These are phyloP conservation scores for Garcia nutans DNA, from an alignment of 345 rosid species.

Conservation along the genomic window DNA sequence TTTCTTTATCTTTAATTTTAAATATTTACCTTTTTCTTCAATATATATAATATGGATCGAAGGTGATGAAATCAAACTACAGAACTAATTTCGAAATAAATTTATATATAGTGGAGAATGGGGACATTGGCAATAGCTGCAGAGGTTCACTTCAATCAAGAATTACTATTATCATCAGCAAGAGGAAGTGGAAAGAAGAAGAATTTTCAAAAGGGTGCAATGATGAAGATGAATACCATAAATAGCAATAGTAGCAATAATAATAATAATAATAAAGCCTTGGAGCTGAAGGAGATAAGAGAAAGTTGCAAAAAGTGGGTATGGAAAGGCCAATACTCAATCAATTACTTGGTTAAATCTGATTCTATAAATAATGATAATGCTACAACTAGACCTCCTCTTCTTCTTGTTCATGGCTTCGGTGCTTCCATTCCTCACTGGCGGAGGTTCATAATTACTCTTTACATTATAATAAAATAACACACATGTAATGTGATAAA, in stretches of 20 bases:
- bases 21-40: too few species aligned
- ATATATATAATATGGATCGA: too few species aligned
- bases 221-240: background rate
- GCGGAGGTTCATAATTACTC: slow-evolving; percentile 51
- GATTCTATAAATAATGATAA: slow-evolving; percentile 16
- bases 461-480: too few species aligned
- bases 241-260: background rate
- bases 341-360: slow-evolving; percentile 66
- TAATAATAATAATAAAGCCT: background rate
- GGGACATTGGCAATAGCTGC: background rate
- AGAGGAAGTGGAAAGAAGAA: background rate
- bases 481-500: too few species aligned
- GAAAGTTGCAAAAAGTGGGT: slow-evolving; percentile 55
- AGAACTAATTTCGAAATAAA: too few species aligned
- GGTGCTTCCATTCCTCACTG: slow-evolving; percentile 93
- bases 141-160: background rate
- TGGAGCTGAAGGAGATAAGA: slow-evolving; percentile 48
- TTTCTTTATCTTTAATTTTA: too few species aligned
- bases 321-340: slow-evolving; percentile 70
- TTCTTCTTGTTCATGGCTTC: slow-evolving; percentile 87
- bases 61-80: too few species aligned
- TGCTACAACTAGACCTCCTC: slow-evolving; percentile 29
- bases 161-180: background rate
- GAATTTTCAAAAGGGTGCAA: background rate
- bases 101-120: background rate